Base-by-base conservation (phyloP, 2,329 filamentous ascomycete species). In the Fusarium austroafricanum region DNA sequence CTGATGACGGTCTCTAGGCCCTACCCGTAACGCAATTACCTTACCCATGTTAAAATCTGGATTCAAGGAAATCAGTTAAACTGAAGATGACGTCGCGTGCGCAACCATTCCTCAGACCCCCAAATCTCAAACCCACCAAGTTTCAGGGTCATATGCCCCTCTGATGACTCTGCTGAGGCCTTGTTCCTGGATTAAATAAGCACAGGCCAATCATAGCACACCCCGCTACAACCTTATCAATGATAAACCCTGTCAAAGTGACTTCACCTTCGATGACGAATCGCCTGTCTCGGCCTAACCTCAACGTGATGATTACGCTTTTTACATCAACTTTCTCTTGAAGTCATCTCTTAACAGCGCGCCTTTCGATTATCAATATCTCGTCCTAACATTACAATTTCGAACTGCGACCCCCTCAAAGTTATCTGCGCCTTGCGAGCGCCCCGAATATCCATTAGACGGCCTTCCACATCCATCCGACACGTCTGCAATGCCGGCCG, bases 401-500 rank as follows among this genome's bases (percentile, higher is more conserved):
- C 18, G 10, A 23, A 31, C 28, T 39, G 50, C 42, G 28, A 31
- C 21, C 37, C 15, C 10, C 10, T 31, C 38, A 20, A 18, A 33
- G 31, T 20, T 39, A 50, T 49, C 39, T 46, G 56, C 67, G 57
- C 66, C 39, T 33, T 12, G 63, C 64, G 68, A 59, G 65, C 65
- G 47, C 44, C 28, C 23, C 26, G 42, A 28, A 49, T 38, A 18
- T 38, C 17, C 17, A 45, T 37, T 65, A 72, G 53, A 54, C 60
- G 43, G 63, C 15, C 76, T 77, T 49, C 17, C 77, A 77, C 50
- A 40, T 52, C 39, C 81, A 55, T 31, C 67, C 58, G 33, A 61
- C 43, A 54, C 51, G 26, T 26, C 29, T 31, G 31, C 49, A 61
- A 86, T 86, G 83, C 73, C 83, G 26, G 77, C 80, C 53, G 73